These are phyloP conservation scores for Chytridiales sp. DNA, from an alignment of 371 early-diverging fungal genomes.

Conservation along the genomic window DNA sequence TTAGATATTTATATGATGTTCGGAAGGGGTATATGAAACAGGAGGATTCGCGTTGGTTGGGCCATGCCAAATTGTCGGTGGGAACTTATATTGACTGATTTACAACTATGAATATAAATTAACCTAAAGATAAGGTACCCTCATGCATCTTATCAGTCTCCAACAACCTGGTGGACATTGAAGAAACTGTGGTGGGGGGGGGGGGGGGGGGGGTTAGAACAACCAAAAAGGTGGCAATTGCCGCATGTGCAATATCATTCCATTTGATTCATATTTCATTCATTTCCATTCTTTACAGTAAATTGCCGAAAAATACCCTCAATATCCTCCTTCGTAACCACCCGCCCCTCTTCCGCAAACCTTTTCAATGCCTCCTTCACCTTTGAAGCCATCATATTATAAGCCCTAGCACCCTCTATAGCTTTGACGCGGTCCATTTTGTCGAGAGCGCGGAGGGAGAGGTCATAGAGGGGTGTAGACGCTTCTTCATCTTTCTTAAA, in stretches of 20 bases:
- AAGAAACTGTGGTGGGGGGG: constrained; percentile 5
- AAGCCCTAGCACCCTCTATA: constrained; percentile 59
- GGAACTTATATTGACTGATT: too few species aligned
- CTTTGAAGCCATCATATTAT: constrained; percentile 49
- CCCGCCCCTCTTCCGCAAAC: constrained; percentile 67
- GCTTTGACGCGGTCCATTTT: constrained; percentile 71
- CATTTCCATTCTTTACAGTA: constrained; percentile 5
- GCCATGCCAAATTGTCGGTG: too few species aligned
- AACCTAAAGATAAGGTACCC: too few species aligned
- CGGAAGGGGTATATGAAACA: too few species aligned
- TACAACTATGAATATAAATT: too few species aligned
- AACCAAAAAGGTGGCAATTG: background rate
- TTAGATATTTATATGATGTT: too few species aligned
- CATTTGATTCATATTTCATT: too few species aligned
- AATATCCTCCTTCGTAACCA: constrained; percentile 75
- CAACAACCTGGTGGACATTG: background rate
- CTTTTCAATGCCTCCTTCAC: constrained; percentile 64
- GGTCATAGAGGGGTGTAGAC: constrained; percentile 61
- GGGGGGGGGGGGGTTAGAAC: background rate
- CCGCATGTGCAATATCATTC: too few species aligned
- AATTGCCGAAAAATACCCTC: constrained; percentile 64
- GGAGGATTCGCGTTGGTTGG: too few species aligned
- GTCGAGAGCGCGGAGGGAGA: constrained; percentile 71
- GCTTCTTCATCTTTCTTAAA: constrained; percentile 19
- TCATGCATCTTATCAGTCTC: background rate